Evolutionary conservation across 306 rosid species (phyloP), one percentile per base, ranked within the genome.

Genomic region (Prunus davidiana): DNA sequence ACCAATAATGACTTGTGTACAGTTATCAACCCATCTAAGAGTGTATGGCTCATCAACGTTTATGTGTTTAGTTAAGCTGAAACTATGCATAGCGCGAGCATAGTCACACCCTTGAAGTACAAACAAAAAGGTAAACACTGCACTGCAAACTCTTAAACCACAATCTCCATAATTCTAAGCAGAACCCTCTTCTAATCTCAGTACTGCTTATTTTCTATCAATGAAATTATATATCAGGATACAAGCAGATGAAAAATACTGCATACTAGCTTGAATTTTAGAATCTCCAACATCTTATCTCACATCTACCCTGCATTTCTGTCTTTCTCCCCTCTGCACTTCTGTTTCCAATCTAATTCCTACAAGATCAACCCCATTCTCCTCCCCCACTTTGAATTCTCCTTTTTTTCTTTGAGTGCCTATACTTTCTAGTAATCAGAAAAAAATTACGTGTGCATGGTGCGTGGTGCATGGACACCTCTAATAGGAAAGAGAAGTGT

Each of bases 391-490:
- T 27, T 38, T 3, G 11, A 56, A 8, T 15, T 65, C 3, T 9
- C 22, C 7, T 16, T 11, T 65, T 9, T 19, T 10, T 41, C 28
- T 65, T 65, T 14, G 6, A 38, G 25, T 12, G 7, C 25, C 49
- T 34, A 19, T 8, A 64, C 25, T 38, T 5, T 63, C 69, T 64
- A 65, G 15, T 62, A 10, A 13, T 65, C 50, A 4, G 22, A 6
- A 63, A 15, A 6, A 18, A 62, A 14, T 62, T 63, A 64, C n/a
- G 14, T 38, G 54, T 38, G 41, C 64, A 71, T 28, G 64, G 64
- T 38, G 41, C 32, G 55, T 50, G 64, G 64, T 58, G 51, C 64
- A 78, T 47, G 25, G 32, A 62, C 24, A 25, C 66, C 16, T 75
- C 32, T 47, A 54, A 28, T 18, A 20, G 22, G 65, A 64, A 75